phyloP scores from a whole-genome alignment of 148 eudicot species.

The Dysphania ambrosioides region DNA sequence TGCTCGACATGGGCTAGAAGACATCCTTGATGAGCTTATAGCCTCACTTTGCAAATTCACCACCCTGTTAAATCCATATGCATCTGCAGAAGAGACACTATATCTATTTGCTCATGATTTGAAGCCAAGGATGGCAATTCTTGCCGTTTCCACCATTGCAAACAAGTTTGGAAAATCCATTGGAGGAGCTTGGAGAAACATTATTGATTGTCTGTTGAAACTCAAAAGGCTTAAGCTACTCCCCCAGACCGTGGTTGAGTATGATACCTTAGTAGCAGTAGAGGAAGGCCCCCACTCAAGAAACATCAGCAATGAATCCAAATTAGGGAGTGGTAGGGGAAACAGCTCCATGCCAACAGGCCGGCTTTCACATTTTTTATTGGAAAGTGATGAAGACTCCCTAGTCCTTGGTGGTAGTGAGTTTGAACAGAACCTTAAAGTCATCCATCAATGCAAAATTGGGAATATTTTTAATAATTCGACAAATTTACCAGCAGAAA shows the following conservation, averaged over 20 bases:
- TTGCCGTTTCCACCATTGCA: conserved; percentile 80
- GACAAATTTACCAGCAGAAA: conserved; percentile 53
- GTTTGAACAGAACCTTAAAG: conserved; percentile 77
- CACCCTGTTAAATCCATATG: conserved; percentile 81
- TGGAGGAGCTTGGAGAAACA: conserved; percentile 86
- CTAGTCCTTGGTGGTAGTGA: conserved; percentile 74
- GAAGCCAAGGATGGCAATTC: conserved; percentile 92
- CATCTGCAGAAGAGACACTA: conserved; percentile 84
- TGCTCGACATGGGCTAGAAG: conserved; percentile 71
- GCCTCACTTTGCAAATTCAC: conserved; percentile 89
- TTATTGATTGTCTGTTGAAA: conserved; percentile 80
- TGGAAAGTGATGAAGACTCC: conserved; percentile 77
- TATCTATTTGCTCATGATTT: conserved; percentile 77
- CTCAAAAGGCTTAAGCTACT: conserved; percentile 78
- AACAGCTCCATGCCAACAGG: conserved; percentile 39
- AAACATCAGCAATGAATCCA: conserved; percentile 29
- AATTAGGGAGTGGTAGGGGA: conserved; percentile 25
- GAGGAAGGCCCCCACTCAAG: conserved; percentile 28
- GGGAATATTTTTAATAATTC: conserved; percentile 68
- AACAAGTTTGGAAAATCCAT: conserved; percentile 72
- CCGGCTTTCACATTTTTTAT: conserved; percentile 53
- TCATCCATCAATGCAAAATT: conserved; percentile 76
- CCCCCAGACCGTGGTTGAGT: conserved; percentile 66
- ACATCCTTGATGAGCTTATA: conserved; percentile 75
- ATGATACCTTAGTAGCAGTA: conserved; percentile 26